Evolutionary conservation across 768 basidiomycete genomes (phyloP), one percentile per base, ranked within the genome.

Genomic region (Coprinopsis cinerea): DNA sequence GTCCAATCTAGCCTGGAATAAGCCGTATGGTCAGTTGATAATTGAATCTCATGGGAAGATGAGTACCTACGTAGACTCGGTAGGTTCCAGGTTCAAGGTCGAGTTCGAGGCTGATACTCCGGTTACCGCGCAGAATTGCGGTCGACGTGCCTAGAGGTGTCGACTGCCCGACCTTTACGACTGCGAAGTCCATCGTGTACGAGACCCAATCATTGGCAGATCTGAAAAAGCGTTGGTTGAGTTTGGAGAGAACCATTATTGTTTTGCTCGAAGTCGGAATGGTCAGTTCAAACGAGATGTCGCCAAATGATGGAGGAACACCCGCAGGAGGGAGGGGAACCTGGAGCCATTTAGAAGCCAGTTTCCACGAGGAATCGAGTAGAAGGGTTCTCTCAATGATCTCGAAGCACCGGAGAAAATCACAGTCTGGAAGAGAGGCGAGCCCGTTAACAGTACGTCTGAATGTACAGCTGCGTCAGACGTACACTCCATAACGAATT

Each of bases 291-390:
- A 75, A 78, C 4, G 70, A 65, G 13, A 78, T 60, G 44, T 77
- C 76, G 14, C 75, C 76, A 46, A 65, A 73, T 11, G 67, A 64
- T 72, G 74, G 77, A 0, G 71, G 69, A 37, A 67, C 61, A 7
- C 66, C 58, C 28, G 64, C 61, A 3, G 67, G 62, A 22, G 62
- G 61, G 0, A 61, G 49, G 6, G 62, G 67, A 4, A 73, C 64
- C 17, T 64, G 61, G 5, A 75, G 51, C 74, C 74, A 76, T 26
- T 69, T 62, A 13, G 69, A 68, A 14, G 68, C 67, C 63, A 73
- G 64, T 2, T 63, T 56, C 76, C 76, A 77, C 7, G 60, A 61
- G 1, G 61, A 55, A 52, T 75, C 71, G 48, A 76, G 72, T 15
- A 77, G 56, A 18, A 65, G 60, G 1, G 70, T 69, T 14, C 66